Percentiles rank a stretch among this genome's conserved stretches.
phyloP scores from a whole-genome alignment of 2,329 filamentous ascomycete species.

The Microcyclosporella mali region DNA sequence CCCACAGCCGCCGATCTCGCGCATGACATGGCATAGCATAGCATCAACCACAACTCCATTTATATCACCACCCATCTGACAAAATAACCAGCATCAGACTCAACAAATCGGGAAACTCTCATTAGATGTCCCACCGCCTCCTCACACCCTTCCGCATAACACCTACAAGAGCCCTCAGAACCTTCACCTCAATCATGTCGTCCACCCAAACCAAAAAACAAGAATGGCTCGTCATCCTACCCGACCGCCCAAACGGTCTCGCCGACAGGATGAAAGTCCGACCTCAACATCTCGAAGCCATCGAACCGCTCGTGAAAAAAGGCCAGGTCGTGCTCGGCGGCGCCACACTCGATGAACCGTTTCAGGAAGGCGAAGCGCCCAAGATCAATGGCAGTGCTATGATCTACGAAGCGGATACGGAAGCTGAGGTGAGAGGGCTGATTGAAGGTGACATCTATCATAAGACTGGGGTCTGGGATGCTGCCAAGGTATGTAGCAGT shows the following conservation, averaged over 20 bases:
- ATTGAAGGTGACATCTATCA: constrained; percentile 69
- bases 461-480: constrained; percentile 70
- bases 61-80: too few species aligned
- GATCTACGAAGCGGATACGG: constrained; percentile 59
- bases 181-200: too few species aligned
- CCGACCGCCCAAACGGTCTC: constrained; percentile 39
- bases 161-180: too few species aligned
- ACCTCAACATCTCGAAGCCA: constrained; percentile 50
- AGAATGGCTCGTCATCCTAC: constrained; percentile 49
- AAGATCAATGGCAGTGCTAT: constrained; percentile 71
- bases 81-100: too few species aligned
- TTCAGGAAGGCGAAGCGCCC: constrained; percentile 56
- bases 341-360: constrained; percentile 59
- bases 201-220: constrained; percentile 25
- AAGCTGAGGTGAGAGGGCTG: constrained; percentile 61
- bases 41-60: too few species aligned
- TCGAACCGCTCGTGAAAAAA: constrained; percentile 48
- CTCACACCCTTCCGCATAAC: too few species aligned
- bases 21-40: too few species aligned
- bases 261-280: constrained; percentile 40
- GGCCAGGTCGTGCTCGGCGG: constrained; percentile 62
- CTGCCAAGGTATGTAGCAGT: constrained; percentile 38
- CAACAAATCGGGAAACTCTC: too few species aligned
- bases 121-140: too few species aligned
- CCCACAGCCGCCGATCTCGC: too few species aligned